phyloP scores from a whole-genome alignment of 805 yeast species.

The Yamadazyma olivae region DNA sequence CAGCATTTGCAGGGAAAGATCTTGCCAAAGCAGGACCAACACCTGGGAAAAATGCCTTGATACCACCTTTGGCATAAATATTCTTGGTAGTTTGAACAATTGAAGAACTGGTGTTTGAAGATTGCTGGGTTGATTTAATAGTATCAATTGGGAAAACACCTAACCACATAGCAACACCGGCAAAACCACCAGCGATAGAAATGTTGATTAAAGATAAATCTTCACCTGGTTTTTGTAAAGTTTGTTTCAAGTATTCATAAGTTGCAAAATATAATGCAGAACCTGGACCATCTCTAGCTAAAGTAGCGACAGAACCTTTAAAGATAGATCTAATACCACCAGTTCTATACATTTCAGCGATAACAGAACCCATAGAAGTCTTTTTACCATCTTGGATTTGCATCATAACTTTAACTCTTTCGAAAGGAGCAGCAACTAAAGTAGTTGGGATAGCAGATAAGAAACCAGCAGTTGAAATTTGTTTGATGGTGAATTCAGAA shows the following conservation, averaged over 20 bases:
- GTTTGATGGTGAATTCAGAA: slow-evolving; percentile 53
- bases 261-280: slow-evolving; percentile 94
- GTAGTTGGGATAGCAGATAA: slow-evolving; percentile 94
- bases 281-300: slow-evolving; percentile 98
- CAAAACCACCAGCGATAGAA: slow-evolving; percentile 89
- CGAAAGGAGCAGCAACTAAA: slow-evolving; percentile 95
- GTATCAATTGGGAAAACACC: slow-evolving; percentile 96
- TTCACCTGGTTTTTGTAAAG: slow-evolving; percentile 50
- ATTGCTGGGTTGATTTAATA: slow-evolving; percentile 79
- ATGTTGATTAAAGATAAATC: slow-evolving; percentile 70
- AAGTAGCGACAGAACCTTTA: slow-evolving; percentile 88
- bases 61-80: slow-evolving; percentile 74
- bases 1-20: slow-evolving; percentile 99
- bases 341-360: slow-evolving; percentile 62
- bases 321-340: slow-evolving; percentile 86
- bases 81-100: slow-evolving; percentile 63
- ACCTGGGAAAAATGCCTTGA: slow-evolving; percentile 95
- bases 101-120: slow-evolving; percentile 51
- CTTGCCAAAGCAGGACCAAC: slow-evolving; percentile 92
- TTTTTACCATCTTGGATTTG: slow-evolving; percentile 61
- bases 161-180: slow-evolving; percentile 97
- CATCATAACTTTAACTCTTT: slow-evolving; percentile 89
- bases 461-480: slow-evolving; percentile 90
- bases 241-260: slow-evolving; percentile 75
- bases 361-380: slow-evolving; percentile 54